A percentile compares a stretch with the other conserved stretches of the same genome.
phyloP scores from a whole-genome alignment of 1,284 basidiomycete species.

The Salmacisia buchloeana region DNA sequence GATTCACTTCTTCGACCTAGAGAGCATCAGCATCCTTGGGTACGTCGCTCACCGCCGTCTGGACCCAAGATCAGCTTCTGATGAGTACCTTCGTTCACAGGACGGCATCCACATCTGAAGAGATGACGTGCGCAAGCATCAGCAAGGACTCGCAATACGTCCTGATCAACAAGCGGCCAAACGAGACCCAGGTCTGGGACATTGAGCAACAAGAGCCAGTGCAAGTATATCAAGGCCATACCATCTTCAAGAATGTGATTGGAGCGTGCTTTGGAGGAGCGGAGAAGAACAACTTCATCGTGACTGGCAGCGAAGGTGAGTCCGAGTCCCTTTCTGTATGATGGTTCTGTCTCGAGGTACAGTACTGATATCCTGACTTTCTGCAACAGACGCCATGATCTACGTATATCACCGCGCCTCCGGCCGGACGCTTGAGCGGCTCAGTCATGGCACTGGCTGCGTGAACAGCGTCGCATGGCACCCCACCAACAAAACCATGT shows the following conservation, averaged over 20 bases:
- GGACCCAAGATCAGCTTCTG: slow-evolving; percentile 14
- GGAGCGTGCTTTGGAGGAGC: slow-evolving; percentile 90
- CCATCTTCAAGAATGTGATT: slow-evolving; percentile 63
- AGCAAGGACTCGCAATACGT: slow-evolving; percentile 80
- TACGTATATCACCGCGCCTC: slow-evolving; percentile 93
- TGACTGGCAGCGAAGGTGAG: slow-evolving; percentile 89
- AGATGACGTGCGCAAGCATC: slow-evolving; percentile 65
- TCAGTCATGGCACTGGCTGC: slow-evolving; percentile 75
- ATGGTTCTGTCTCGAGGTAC: not conserved
- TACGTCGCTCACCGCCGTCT: slow-evolving; percentile 16
- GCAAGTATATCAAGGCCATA: slow-evolving; percentile 50
- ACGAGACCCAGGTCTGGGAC: slow-evolving; percentile 79
- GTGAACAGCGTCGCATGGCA: slow-evolving; percentile 98
- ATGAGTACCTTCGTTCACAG: slow-evolving; percentile 13
- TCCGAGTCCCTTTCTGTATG: slow-evolving; percentile 12
- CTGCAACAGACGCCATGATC: slow-evolving; percentile 57
- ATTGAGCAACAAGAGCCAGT: slow-evolving; percentile 62
- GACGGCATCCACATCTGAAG: slow-evolving; percentile 54
- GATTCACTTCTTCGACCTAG: not conserved
- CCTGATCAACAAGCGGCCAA: slow-evolving; percentile 66
- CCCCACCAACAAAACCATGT: slow-evolving; percentile 72
- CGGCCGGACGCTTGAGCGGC: slow-evolving; percentile 71
- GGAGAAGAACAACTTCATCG: slow-evolving; percentile 72
- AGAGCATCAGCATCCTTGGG: slow-evolving; percentile 15
- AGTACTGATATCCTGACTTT: not conserved